Conservation (phyloP, 306 rosid species). For the Lathyrus aphaca region DNA sequence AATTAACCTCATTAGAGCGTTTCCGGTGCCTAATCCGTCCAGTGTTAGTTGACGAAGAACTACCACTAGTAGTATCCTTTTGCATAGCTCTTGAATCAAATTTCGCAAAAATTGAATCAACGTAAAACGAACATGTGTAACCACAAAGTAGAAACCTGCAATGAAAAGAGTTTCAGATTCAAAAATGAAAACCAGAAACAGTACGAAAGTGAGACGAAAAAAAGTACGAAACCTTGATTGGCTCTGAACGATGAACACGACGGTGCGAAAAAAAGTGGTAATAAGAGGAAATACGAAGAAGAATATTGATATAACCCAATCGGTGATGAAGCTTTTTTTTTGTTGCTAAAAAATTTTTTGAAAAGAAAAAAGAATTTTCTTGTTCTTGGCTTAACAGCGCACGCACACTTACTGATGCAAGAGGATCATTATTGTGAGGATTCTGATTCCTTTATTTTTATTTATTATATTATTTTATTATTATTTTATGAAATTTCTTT, state of each 20-base stretch:
- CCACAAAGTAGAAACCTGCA: constrained; percentile 50
- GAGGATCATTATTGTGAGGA: constrained; percentile 23
- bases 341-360: no score
- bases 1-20: constrained; percentile 79
- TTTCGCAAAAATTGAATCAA: constrained; percentile 42
- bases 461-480: no score
- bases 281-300: no score
- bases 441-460: not conserved
- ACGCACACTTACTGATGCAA: no score
- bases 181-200: constrained; percentile 40
- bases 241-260: constrained; percentile 4
- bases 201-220: constrained; percentile 4
- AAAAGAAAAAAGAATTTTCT: no score
- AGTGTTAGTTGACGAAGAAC: constrained; percentile 42
- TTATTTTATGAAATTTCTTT: not conserved
- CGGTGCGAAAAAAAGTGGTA: not conserved
- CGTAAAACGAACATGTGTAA: constrained; percentile 28
- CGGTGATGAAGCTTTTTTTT: no score
- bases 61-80: constrained; percentile 46
- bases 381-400: no score
- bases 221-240: constrained; percentile 45
- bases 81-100: constrained; percentile 60
- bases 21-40: constrained; percentile 67
- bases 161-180: constrained; percentile 47
- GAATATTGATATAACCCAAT: no score